phyloP scores from a whole-genome alignment of 225 moss, liverwort and hornwort species.

The Climacium dendroides region DNA sequence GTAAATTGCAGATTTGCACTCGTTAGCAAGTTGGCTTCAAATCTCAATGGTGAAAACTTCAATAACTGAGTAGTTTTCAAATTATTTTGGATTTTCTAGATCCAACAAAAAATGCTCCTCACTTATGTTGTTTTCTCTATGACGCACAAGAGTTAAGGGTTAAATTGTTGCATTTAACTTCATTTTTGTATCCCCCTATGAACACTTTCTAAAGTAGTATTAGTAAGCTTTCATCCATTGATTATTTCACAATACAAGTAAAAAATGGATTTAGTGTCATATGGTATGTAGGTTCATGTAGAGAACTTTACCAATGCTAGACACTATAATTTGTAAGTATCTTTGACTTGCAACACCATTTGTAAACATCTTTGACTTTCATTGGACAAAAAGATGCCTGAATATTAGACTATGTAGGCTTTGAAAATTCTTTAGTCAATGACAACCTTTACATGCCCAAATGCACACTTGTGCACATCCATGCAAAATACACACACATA shows the following conservation, averaged over 20 bases:
- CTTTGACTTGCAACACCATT: too few species aligned
- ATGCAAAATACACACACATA: rapidly evolving
- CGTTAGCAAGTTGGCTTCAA: too few species aligned
- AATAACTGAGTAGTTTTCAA: too few species aligned
- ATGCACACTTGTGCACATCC: rapidly evolving
- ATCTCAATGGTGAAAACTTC: too few species aligned
- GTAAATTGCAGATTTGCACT: too few species aligned
- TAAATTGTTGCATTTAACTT: not conserved
- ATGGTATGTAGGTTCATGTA: not conserved
- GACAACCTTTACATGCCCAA: rapidly evolving
- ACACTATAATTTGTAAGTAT: too few species aligned
- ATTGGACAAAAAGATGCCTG: too few species aligned
- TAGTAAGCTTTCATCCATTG: not conserved
- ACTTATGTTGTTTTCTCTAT: too few species aligned
- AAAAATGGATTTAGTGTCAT: not conserved
- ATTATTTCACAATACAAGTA: not conserved
- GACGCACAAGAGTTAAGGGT: too few species aligned
- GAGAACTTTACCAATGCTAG: not conserved
- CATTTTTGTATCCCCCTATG: not conserved
- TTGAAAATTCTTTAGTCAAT: not conserved
- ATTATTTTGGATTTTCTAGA: too few species aligned
- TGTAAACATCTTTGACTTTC: too few species aligned
- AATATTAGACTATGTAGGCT: not conserved
- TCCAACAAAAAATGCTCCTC: too few species aligned
- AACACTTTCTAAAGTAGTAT: not conserved